These are phyloP conservation scores for Cadophora malorum DNA, from an alignment of 2,329 filamentous ascomycete genomes.

Conservation along the genomic window DNA sequence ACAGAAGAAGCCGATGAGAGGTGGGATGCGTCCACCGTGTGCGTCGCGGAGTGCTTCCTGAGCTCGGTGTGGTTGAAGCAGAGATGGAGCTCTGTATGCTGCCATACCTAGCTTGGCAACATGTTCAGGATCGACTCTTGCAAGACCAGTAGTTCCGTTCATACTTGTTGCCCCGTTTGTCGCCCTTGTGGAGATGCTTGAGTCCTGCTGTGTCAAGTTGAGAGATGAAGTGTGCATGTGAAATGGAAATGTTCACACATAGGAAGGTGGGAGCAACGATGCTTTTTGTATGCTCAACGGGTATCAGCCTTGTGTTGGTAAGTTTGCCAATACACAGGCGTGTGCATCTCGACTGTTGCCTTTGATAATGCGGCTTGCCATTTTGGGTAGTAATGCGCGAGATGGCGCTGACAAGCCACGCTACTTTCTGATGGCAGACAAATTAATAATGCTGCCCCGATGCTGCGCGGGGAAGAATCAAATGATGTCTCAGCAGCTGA, in stretches of 20 bases:
- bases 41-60: conserved; percentile 55
- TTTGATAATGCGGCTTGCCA: background rate
- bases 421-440: background rate
- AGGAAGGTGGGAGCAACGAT: background rate
- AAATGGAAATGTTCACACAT: background rate
- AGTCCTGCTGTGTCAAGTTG: too few relatives aligned
- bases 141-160: background rate
- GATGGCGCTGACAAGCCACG: background rate
- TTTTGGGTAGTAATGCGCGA: background rate
- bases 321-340: background rate
- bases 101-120: conserved; percentile 47
- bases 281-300: background rate
- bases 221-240: too few relatives aligned
- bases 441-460: background rate
- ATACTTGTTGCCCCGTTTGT: conserved; percentile 18
- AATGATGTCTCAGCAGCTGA: background rate
- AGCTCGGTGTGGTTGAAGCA: conserved; percentile 54
- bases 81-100: conserved; percentile 52
- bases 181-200: conserved; percentile 2
- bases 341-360: background rate
- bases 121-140: conserved; percentile 15
- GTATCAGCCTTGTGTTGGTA: background rate
- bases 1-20: conserved; percentile 52
- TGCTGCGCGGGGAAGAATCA: background rate
- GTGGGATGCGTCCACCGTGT: conserved; percentile 53